Base-by-base conservation (phyloP, 2,329 filamentous ascomycete species). In the Pestalotiopsis sp. region DNA sequence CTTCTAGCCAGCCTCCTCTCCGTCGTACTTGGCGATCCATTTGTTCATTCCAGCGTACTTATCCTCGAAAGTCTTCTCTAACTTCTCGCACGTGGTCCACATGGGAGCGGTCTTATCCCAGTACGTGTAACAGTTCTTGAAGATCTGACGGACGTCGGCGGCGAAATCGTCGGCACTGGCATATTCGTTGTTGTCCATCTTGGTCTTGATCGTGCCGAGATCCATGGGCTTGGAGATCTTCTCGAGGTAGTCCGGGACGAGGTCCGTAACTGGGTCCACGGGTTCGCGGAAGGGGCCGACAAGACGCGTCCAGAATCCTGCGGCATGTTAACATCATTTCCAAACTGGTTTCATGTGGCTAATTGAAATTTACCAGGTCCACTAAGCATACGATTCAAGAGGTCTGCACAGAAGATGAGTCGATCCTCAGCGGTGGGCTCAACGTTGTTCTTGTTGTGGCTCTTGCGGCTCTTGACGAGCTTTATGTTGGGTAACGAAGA, bases 291-390 rank as follows among this genome's bases (percentile, higher is more conserved):
- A 91, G 0, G 88, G 87, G 0, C 87, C 87, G 3, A 91, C 88
- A 0, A 90, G 82, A n/a, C 89, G 86, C 0, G 89, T 91, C 89
- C 89, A 91, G 76, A 89, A 91, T 6, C 89, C 88, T 89, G 66
- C 20, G 57, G 52, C 31, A 4, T 62, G n/a, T 17, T 65, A 59
- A 38, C 4, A 49, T 2, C 23, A 36, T 38, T 41, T 67, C 27
- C n/a, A 9, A 52, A 6, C 49, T 14, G 9, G 20, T 49, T 12
- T 36, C 31, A 7, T 36, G 7, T 2, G 12, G 31, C 36, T 17
- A 23, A 17, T 23, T 41, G 27, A 31, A 72, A 72, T 77, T 76
- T 81, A 88, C 87, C 87, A 69, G 89, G 89, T 0, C 88, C 89
- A 1, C 86, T 88, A 0, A 90, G 80, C 89, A 91, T 91, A 38